phyloP scores from a whole-genome alignment of 108 stramenopile species.

The Cyclotella cryptica region DNA sequence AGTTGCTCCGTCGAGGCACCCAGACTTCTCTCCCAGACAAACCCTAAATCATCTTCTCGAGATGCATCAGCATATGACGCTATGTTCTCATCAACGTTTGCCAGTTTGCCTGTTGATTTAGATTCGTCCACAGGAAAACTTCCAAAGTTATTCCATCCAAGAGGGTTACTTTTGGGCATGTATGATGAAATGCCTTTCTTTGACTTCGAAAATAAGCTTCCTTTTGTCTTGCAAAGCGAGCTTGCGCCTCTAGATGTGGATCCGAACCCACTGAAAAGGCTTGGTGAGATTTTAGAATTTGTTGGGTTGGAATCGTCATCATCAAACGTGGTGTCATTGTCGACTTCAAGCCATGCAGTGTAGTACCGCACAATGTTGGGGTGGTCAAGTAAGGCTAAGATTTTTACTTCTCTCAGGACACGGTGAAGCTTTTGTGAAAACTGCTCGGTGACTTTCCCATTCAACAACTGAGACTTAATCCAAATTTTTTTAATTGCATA shows the following conservation, averaged over 20 bases:
- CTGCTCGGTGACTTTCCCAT: conserved; percentile 58
- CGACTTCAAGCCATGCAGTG: conserved; percentile 95
- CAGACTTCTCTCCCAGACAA: conserved; percentile 52
- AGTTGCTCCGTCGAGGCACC: conserved; percentile 16
- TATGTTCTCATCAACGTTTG: conserved; percentile 13
- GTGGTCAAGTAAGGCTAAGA: conserved; percentile 91
- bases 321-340: conserved; percentile 38
- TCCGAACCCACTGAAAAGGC: conserved; percentile 45
- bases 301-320: conserved; percentile 41
- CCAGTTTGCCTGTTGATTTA: conserved; percentile 20
- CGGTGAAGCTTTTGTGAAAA: conserved; percentile 78
- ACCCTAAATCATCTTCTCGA: conserved; percentile 50
- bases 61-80: background rate
- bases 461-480: conserved; percentile 58
- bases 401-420: conserved; percentile 95
- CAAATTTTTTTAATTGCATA: conserved; percentile 96
- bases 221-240: conserved; percentile 18
- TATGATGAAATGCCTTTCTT: conserved; percentile 25
- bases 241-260: conserved; percentile 29
- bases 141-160: conserved; percentile 60
- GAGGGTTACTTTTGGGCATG: conserved; percentile 33
- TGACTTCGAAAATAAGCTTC: conserved; percentile 19
- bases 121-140: conserved; percentile 45
- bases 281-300: conserved; percentile 25
- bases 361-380: conserved; percentile 97